These are phyloP conservation scores for Inosperma sp. DNA, from an alignment of 768 basidiomycete species.

Conservation along the genomic window DNA sequence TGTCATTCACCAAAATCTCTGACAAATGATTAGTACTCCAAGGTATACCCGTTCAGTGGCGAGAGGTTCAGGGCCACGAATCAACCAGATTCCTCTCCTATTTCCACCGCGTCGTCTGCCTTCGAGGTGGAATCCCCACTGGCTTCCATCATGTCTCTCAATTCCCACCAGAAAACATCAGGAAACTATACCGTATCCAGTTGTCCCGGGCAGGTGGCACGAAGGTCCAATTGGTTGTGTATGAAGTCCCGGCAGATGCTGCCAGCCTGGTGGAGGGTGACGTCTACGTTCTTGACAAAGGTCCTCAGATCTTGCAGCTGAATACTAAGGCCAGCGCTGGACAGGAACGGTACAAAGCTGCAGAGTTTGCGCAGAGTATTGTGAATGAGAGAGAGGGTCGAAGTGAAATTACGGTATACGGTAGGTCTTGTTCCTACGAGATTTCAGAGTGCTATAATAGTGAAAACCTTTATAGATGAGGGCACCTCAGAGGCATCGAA, in stretches of 20 bases:
- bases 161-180: constrained; percentile 32
- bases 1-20: neutral
- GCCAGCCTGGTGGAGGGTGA: constrained; percentile 50
- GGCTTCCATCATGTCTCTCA: constrained; percentile 33
- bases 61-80: constrained; percentile 58
- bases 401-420: constrained; percentile 46
- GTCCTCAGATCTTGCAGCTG: constrained; percentile 46
- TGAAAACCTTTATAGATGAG: constrained; percentile 39
- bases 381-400: constrained; percentile 38
- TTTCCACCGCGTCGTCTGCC: constrained; percentile 28
- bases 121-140: constrained; percentile 29
- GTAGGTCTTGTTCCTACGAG: constrained; percentile 26
- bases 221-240: constrained; percentile 36
- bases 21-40: constrained; percentile 40
- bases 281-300: constrained; percentile 59
- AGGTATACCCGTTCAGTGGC: constrained; percentile 54
- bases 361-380: constrained; percentile 51
- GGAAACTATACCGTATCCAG: constrained; percentile 49
- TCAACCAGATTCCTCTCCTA: constrained; percentile 39
- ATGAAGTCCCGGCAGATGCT: constrained; percentile 44
- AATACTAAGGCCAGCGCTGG: constrained; percentile 53
- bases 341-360: constrained; percentile 57
- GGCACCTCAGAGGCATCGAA: constrained; percentile 40
- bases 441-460: neutral
- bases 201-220: constrained; percentile 27